Base-by-base conservation (phyloP, 768 basidiomycete genomes). In the Asterophora lycoperdoides region DNA sequence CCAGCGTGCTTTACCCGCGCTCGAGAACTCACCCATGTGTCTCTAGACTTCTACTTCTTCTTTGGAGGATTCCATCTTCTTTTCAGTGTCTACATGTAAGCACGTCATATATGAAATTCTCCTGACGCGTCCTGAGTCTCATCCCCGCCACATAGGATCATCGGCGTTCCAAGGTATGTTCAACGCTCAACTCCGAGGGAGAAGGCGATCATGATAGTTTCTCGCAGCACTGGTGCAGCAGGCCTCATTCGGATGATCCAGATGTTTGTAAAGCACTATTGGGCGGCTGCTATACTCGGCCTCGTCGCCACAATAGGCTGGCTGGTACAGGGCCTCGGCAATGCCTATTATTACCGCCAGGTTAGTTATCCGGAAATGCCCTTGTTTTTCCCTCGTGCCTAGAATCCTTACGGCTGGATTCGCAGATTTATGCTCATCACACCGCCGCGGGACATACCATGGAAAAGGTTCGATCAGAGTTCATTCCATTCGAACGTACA, bases 41-140 rank as follows among this genome's bases (percentile, higher is more conserved):
- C 57, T 63, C 43, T 60, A 97, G 94, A 97, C 73, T 68, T 96
- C 56, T 99, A 92, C 76, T 95, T 97, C 77, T 81, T 97, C 70
- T 99, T 99, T 71, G 79, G 84, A 47, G 95, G 93, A 40, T 97
- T 90, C 77, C 93, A 99, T 70, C 77, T 98, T 53, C 75, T 90
- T 35, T 97, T 92, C 73, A 89, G 88, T 54, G 64, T 90, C 62
- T 98, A 97, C 73, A 91, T 90, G 92, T 89, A 63, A 73, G 84
- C 59, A 52, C 54, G 47, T 56, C 38, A 15, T 30, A 38, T 32
- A 38, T 44, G 48, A 47, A 42, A 38, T 60, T 38, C 61, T 58
- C 50, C 55, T 62, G 51, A 57, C 53, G 40, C 62, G 55, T 56
- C 57, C 60, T 65, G 54, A 62, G 52, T 51, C 52, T 62, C 39